Conservation (phyloP, 1,139 yeast genomes). For the Candida pseudoviswanathii region DNA sequence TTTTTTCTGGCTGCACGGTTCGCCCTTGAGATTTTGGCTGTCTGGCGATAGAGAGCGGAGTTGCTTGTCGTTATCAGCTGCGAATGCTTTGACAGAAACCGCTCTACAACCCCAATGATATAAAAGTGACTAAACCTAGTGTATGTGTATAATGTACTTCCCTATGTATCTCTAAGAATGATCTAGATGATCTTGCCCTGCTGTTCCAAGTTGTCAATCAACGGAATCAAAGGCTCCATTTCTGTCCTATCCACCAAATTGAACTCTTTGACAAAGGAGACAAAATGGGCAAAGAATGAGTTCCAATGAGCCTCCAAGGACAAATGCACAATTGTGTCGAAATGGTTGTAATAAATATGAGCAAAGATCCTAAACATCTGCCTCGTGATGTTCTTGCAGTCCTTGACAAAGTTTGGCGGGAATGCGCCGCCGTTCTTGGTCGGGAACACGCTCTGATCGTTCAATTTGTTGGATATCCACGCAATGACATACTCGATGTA, state of each 20-base stretch:
- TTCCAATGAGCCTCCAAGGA: conserved; percentile 98
- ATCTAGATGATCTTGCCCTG: conserved; percentile 76
- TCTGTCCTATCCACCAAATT: conserved; percentile 77
- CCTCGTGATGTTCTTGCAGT: conserved; percentile 80
- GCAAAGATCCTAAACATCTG: conserved; percentile 98
- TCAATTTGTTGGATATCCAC: conserved; percentile 86
- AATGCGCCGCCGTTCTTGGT: conserved; percentile 93
- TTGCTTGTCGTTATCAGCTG: no score
- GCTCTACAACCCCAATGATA: no score
- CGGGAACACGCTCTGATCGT: conserved; percentile 89
- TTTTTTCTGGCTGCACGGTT: background rate
- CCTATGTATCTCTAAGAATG: background rate
- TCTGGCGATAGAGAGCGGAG: background rate
- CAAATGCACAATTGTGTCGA: conserved; percentile 86
- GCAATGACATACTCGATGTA: conserved; percentile 90
- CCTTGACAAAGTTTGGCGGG: conserved; percentile 81
- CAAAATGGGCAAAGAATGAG: conserved; percentile 94
- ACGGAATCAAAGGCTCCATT: conserved; percentile 71
- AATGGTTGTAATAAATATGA: conserved; percentile 91
- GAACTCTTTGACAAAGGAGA: conserved; percentile 84
- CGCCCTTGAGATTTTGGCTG: background rate
- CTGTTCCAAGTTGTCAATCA: conserved; percentile 76
- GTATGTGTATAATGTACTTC: background rate
- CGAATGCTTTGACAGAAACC: no score
- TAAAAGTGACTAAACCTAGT: no score